Conservation (phyloP, 306 rosid genomes). For the Quercus rubra region DNA sequence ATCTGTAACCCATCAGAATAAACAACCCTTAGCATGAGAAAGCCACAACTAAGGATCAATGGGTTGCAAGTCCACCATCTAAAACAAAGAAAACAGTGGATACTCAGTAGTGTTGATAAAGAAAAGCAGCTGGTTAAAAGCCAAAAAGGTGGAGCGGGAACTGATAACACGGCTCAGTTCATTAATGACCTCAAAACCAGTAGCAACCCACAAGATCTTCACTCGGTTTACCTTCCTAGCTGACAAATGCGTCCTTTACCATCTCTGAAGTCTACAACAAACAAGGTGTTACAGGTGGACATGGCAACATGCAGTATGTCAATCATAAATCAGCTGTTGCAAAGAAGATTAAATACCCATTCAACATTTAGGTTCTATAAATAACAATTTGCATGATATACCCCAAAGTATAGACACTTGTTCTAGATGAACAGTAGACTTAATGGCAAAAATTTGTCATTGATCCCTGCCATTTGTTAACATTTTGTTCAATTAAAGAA, state of each 20-base stretch:
- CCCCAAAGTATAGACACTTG: background rate
- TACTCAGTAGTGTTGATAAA: too few species aligned
- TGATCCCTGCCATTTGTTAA: background rate
- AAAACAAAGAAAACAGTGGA: background rate
- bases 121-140: too few species aligned
- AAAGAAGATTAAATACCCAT: background rate
- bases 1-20: background rate
- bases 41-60: background rate
- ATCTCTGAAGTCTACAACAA: too few species aligned
- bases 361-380: background rate
- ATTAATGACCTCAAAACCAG: too few species aligned
- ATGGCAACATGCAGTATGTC: too few species aligned
- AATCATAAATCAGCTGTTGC: too few species aligned
- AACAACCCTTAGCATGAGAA: background rate
- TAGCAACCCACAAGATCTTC: too few species aligned
- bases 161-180: too few species aligned
- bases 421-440: background rate
- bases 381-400: background rate
- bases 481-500: background rate
- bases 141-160: too few species aligned
- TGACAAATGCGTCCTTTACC: too few species aligned
- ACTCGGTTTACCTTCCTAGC: too few species aligned
- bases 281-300: too few species aligned
- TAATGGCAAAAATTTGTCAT: background rate
- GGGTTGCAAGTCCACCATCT: background rate